Evolutionary conservation across 106 monocot species (phyloP).

Genomic region (Cymbidium sinense): DNA sequence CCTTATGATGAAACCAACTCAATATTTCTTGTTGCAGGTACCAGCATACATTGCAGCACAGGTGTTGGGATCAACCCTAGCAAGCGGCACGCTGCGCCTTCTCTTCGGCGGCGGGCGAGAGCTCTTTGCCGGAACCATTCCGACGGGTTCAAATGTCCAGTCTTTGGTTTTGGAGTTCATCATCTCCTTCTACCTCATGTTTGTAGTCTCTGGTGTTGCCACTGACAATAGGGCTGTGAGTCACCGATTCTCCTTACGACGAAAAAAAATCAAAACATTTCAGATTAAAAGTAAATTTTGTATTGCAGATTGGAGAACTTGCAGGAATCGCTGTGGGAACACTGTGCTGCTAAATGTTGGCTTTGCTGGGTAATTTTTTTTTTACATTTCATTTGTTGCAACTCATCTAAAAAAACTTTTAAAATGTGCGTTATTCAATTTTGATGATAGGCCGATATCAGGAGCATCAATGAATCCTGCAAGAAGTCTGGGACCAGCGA

Average conservation of each 20-base stretch:
- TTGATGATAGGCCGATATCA: constrained; percentile 52
- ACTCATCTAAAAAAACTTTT: too few relatives aligned
- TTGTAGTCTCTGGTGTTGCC: constrained; percentile 87
- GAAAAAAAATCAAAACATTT: not conserved
- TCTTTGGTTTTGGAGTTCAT: constrained; percentile 77
- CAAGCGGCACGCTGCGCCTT: constrained; percentile 65
- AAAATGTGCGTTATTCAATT: too few relatives aligned
- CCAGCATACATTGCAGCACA: constrained; percentile 55
- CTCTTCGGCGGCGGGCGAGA: constrained; percentile 43
- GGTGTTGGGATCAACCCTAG: constrained; percentile 59
- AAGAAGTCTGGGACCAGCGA: constrained; percentile 66
- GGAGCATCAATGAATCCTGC: constrained; percentile 95
- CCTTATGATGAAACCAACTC: not conserved
- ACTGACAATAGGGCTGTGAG: constrained; percentile 82
- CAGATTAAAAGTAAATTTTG: not conserved
- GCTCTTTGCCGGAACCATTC: constrained; percentile 60
- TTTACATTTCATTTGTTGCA: too few relatives aligned
- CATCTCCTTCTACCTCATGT: constrained; percentile 91
- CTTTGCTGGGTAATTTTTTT: constrained; percentile 46
- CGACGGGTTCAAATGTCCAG: constrained; percentile 56
- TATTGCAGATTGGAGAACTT: constrained; percentile 69
- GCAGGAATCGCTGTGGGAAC: constrained; percentile 75
- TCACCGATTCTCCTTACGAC: not conserved
- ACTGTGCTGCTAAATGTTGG: constrained; percentile 69
- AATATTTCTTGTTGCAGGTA: constrained; percentile 22